Percentiles rank a stretch among this genome's conserved stretches.
Evolutionary conservation across 768 basidiomycete genomes (phyloP).

Genomic region (Russula compacta): DNA sequence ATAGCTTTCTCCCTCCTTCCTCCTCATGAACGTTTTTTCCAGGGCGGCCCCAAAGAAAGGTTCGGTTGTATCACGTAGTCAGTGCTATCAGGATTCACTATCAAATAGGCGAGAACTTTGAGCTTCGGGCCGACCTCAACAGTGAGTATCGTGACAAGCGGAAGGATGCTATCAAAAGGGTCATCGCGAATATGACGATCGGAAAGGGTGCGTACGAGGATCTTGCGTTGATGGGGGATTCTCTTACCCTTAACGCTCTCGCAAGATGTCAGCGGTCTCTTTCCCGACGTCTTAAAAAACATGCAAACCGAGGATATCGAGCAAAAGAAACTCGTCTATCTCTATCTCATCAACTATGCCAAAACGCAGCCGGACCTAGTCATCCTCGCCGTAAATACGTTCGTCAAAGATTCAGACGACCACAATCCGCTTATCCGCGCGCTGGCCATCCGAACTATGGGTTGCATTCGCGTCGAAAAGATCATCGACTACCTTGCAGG

Average conservation of each 20-base stretch:
- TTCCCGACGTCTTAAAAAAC: constrained; percentile 97
- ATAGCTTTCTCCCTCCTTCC: background rate
- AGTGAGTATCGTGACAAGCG: constrained; percentile 91
- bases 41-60: constrained; percentile 25
- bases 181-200: constrained; percentile 98
- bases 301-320: constrained; percentile 99
- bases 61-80: background rate
- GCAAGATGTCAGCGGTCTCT: constrained; percentile 83
- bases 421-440: constrained; percentile 95
- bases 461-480: constrained; percentile 93
- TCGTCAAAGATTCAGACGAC: constrained; percentile 96
- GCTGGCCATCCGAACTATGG: constrained; percentile 96
- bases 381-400: constrained; percentile 97
- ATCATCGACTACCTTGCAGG: constrained; percentile 98
- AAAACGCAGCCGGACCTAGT: constrained; percentile 98
- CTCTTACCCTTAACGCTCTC: background rate
- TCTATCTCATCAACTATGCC: constrained; percentile 99
- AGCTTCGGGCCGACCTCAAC: constrained; percentile 94
- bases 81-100: background rate
- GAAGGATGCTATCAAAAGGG: constrained; percentile 97
- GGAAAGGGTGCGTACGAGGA: constrained; percentile 69
- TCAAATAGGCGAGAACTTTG: constrained; percentile 81
- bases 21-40: constrained; percentile 17
- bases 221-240: background rate
- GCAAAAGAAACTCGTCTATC: constrained; percentile 99